phyloP scores from a whole-genome alignment of 371 early-diverging fungal species.

The Rhizomucor miehei region DNA sequence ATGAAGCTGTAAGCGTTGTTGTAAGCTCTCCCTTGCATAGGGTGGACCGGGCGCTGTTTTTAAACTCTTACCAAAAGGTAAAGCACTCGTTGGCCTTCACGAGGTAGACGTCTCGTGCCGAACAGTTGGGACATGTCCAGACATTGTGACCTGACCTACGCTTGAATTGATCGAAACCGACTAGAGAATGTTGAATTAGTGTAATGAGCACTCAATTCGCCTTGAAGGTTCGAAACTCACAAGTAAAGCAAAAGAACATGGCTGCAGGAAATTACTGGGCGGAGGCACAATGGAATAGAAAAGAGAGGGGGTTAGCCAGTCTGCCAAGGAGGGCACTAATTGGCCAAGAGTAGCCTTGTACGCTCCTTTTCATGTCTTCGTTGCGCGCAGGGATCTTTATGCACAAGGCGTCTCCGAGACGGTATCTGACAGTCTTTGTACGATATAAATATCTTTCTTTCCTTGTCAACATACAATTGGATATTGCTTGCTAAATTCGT shows the following conservation, averaged over 20 bases:
- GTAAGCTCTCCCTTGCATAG: neutral
- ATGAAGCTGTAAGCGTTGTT: slow-evolving; percentile 22
- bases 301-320: too few relatives aligned
- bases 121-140: slow-evolving; percentile 47
- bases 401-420: too few relatives aligned
- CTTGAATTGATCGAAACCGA: slow-evolving; percentile 43
- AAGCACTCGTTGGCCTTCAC: slow-evolving; percentile 44
- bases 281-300: too few relatives aligned
- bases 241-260: slow-evolving; percentile 42
- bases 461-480: too few relatives aligned
- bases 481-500: too few relatives aligned
- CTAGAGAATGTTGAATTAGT: slow-evolving; percentile 10
- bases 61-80: slow-evolving; percentile 35
- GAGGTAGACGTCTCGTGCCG: slow-evolving; percentile 37
- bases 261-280: neutral
- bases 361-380: too few relatives aligned
- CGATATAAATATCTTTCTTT: too few relatives aligned
- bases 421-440: too few relatives aligned
- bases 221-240: slow-evolving; percentile 12
- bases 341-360: too few relatives aligned
- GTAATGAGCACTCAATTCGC: neutral
- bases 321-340: too few relatives aligned
- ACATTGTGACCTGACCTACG: slow-evolving; percentile 30
- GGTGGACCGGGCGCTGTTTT: neutral
- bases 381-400: too few relatives aligned